phyloP scores from a whole-genome alignment of 2,329 filamentous ascomycete species.

The Chlorencoelia australis region DNA sequence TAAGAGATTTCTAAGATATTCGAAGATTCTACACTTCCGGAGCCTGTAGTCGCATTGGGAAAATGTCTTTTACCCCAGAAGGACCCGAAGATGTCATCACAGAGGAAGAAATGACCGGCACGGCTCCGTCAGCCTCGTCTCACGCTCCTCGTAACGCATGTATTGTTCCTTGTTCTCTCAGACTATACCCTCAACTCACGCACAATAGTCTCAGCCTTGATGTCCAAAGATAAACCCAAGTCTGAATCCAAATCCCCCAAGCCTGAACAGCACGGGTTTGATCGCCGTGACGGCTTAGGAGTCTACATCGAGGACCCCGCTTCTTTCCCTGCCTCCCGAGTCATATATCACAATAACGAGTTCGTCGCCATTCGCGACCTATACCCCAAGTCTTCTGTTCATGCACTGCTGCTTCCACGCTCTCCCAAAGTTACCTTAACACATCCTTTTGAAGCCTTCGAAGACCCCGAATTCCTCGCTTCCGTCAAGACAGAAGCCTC shows the following conservation, averaged over 20 bases:
- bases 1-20: no score
- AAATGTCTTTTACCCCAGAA: no score
- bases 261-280: no score
- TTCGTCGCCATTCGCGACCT: conserved; percentile 73
- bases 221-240: no score
- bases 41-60: no score
- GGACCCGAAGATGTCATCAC: conserved; percentile 32
- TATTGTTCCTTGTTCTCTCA: conserved; percentile 19
- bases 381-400: conserved; percentile 77
- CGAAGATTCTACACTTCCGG: no score
- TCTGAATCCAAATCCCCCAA: no score
- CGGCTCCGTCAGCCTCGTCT: conserved; percentile 24
- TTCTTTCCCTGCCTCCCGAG: conserved; percentile 44
- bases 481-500: conserved; percentile 50
- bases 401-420: conserved; percentile 81
- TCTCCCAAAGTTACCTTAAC: conserved; percentile 46
- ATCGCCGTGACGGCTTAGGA: conserved; percentile 50
- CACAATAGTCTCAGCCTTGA: conserved; percentile 41
- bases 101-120: conserved; percentile 32
- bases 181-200: background rate
- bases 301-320: conserved; percentile 56
- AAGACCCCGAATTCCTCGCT: conserved; percentile 57
- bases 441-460: conserved; percentile 71
- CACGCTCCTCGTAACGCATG: conserved; percentile 33
- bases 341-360: conserved; percentile 56